Conservation (phyloP, 2,329 filamentous ascomycete species). For the Apiospora rasikravindrae region DNA sequence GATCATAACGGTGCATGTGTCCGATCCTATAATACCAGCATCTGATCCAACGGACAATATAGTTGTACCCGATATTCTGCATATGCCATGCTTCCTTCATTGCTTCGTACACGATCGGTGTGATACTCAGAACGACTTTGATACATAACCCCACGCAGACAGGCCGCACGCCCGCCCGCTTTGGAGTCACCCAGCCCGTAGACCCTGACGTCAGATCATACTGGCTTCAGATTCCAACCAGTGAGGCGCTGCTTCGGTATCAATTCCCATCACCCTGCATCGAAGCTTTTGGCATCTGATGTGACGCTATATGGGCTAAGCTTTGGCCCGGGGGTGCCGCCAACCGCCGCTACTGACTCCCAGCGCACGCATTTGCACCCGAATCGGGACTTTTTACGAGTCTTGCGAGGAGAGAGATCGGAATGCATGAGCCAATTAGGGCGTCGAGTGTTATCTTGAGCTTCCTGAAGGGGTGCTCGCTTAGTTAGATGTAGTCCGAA, state of each 20-base stretch:
- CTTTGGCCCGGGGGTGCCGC: neutral
- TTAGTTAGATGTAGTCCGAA: neutral
- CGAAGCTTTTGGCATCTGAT: constrained; percentile 6
- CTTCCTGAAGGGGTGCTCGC: neutral
- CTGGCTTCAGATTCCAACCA: neutral
- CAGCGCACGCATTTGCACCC: neutral
- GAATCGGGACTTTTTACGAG: neutral
- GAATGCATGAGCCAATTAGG: neutral
- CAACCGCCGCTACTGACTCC: neutral
- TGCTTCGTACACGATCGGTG: neutral
- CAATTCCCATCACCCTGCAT: neutral
- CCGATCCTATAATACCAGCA: neutral
- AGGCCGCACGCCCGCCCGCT: neutral
- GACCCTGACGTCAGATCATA: neutral
- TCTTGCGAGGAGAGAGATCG: neutral
- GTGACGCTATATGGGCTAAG: neutral
- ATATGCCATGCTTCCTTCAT: neutral
- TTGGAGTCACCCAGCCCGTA: neutral
- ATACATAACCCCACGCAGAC: neutral
- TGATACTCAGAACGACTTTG: neutral
- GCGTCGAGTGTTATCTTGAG: neutral
- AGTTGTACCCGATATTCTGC: neutral
- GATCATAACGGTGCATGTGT: neutral
- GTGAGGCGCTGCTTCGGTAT: neutral
- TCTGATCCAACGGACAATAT: neutral